Evolutionary conservation across 2,329 filamentous ascomycete genomes (phyloP), one percentile per base, ranked within the genome.

Genomic region (Claviceps maximensis): DNA sequence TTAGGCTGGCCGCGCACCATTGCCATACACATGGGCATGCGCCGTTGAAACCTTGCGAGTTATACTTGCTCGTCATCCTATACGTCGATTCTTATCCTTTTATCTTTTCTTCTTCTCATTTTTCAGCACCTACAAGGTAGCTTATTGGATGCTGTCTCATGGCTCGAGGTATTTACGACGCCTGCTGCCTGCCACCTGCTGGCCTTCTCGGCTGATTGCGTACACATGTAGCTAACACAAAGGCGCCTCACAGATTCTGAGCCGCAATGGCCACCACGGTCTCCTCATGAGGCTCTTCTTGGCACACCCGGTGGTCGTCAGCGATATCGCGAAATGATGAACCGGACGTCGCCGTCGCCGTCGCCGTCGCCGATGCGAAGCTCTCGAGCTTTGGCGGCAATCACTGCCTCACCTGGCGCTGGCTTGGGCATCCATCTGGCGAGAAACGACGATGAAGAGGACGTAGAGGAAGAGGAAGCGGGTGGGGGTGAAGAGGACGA

Each of bases 241-340:
- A 46, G 47, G 27, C n/a, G 50, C 47, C 41, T 47, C 23, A 33
- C 67, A 58, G 65, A 69, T 60, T 65, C 72, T 55, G 74, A 76
- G 62, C 67, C 73, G 46, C 77, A 82, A 67, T 86, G 82, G 82
- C 82, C 82, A 19, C 82, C 82, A 23, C 73, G 78, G 65, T 85
- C 82, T 53, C 82, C 82, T 44, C 79, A 78, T 65, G 82, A 85
- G 63, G 81, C 73, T 50, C 73, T 85, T 21, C 63, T 82, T 40
- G 76, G 78, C 64, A 83, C 90, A 3, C 91, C 91, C 1, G 81
- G 84, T 58, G 91, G 89, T 51, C 84, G 89, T 61, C 82, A 84
- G 65, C 84, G 82, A 65, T 81, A 88, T 62, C 78, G 84, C 65
- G 80, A 83, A 55, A 74, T 85, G 60, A 78, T 81, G 58, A 79